Percentiles rank a stretch among this genome's conserved stretches.
Conservation (phyloP, 176 grass and related monocot genomes). For the Triticum timopheevii region DNA sequence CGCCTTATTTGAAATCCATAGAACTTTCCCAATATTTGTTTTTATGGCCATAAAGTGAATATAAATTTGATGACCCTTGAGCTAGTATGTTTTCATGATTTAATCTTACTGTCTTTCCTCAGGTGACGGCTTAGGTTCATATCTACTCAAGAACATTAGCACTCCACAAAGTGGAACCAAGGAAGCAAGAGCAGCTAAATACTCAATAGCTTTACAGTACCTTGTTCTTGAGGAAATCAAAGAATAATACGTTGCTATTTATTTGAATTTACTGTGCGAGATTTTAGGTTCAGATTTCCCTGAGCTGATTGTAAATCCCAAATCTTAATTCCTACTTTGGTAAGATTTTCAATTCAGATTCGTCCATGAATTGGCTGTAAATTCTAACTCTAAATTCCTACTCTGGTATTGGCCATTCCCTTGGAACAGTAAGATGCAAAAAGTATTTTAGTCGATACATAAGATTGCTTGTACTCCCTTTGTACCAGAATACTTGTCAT, state of each 20-base stretch:
- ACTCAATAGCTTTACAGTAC: slow-evolving; percentile 75
- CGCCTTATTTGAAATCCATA: not conserved
- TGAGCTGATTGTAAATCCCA: slow-evolving; percentile 11
- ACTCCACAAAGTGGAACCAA: slow-evolving; percentile 34
- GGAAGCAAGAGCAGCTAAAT: slow-evolving; percentile 64
- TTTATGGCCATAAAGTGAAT: slow-evolving; percentile 10
- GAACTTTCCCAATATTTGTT: not conserved
- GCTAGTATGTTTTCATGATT: slow-evolving; percentile 7
- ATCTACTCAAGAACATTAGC: slow-evolving; percentile 48
- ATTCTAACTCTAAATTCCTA: not conserved
- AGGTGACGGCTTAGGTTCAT: slow-evolving; percentile 59
- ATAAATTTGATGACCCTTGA: slow-evolving; percentile 4
- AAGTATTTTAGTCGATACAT: no score
- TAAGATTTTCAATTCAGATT: slow-evolving; percentile 2
- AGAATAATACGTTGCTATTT: slow-evolving; percentile 1
- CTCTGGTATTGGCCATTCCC: not conserved
- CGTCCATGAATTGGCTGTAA: not conserved
- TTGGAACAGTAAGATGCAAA: not conserved
- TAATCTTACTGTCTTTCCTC: slow-evolving; percentile 13
- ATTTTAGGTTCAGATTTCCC: not conserved
- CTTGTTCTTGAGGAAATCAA: slow-evolving; percentile 67
- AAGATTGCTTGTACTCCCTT: no score
- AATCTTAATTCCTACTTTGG: not conserved
- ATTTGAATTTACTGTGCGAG: not conserved
- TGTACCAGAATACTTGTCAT: no score